phyloP scores from a whole-genome alignment of 306 rosid species.

The Arachis hypogaea region DNA sequence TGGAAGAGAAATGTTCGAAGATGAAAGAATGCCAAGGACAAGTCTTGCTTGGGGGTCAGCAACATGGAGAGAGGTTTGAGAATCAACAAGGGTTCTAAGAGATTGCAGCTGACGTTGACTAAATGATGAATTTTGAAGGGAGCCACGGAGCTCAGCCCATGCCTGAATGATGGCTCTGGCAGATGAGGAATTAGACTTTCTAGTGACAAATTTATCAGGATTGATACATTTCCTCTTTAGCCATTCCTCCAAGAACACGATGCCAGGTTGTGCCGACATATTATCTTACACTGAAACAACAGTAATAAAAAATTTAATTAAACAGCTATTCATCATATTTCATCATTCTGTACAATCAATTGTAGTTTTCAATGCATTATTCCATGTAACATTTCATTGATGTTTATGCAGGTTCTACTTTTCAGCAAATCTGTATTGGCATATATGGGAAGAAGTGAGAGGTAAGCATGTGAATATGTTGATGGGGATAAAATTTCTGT shows the following conservation, averaged over 20 bases:
- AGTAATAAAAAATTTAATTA: constrained; percentile 1
- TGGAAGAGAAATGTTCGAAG: constrained; percentile 53
- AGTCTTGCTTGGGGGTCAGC: constrained; percentile 87
- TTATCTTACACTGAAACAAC: constrained; percentile 24
- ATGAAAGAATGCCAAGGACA: constrained; percentile 63
- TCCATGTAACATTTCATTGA: neutral
- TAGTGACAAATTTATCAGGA: constrained; percentile 37
- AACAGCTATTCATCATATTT: neutral
- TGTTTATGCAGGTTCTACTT: neutral
- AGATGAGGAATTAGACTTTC: constrained; percentile 47
- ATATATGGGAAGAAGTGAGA: too few species aligned
- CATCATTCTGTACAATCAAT: neutral
- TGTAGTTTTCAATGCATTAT: neutral
- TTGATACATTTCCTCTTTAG: constrained; percentile 53
- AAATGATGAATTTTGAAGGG: constrained; percentile 55
- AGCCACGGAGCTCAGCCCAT: constrained; percentile 75
- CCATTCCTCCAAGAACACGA: constrained; percentile 77
- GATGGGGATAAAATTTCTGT: too few species aligned
- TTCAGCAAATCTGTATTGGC: neutral
- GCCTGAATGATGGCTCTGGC: constrained; percentile 84
- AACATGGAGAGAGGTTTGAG: constrained; percentile 73
- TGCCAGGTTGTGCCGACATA: constrained; percentile 51
- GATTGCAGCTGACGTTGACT: constrained; percentile 55
- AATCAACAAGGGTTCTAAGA: constrained; percentile 64
- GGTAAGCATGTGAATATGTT: too few species aligned